phyloP scores from a whole-genome alignment of 805 yeast species.

The Pichia californica region DNA sequence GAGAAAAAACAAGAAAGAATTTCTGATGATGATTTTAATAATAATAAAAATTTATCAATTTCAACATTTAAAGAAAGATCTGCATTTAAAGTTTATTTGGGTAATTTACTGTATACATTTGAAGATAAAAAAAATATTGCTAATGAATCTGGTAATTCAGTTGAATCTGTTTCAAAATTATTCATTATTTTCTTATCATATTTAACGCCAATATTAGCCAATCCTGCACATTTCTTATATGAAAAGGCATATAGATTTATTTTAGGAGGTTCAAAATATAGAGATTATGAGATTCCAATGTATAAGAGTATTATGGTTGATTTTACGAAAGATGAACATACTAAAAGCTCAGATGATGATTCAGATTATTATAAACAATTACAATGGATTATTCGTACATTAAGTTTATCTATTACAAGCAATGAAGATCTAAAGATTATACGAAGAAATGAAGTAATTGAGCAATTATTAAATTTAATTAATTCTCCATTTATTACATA shows the following conservation, averaged over 20 bases:
- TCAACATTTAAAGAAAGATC: conserved; percentile 47
- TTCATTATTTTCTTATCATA: conserved; percentile 51
- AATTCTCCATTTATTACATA: conserved; percentile 44
- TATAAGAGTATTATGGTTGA: conserved; percentile 33
- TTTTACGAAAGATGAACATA: conserved; percentile 22
- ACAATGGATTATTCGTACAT: conserved; percentile 54
- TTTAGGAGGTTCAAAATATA: conserved; percentile 45
- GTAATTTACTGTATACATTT: conserved; percentile 38
- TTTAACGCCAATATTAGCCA: conserved; percentile 48
- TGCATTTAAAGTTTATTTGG: conserved; percentile 47
- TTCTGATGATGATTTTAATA: neutral
- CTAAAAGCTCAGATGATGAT: conserved; percentile 27
- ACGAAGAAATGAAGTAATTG: conserved; percentile 51
- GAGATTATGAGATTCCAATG: conserved; percentile 39
- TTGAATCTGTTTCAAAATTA: conserved; percentile 33
- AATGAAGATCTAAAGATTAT: conserved; percentile 48
- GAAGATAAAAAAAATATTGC: conserved; percentile 11
- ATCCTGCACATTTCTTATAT: conserved; percentile 70
- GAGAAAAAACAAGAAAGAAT: neutral
- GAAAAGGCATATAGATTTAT: conserved; percentile 67
- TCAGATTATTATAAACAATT: conserved; percentile 52
- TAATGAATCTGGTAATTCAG: conserved; percentile 11
- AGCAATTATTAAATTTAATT: conserved; percentile 53
- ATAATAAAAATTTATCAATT: conserved; percentile 4
- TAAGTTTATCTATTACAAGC: conserved; percentile 42